These are phyloP conservation scores for Colletotrichum sp. DNA, from an alignment of 2,329 filamentous ascomycete species.

Conservation along the genomic window DNA sequence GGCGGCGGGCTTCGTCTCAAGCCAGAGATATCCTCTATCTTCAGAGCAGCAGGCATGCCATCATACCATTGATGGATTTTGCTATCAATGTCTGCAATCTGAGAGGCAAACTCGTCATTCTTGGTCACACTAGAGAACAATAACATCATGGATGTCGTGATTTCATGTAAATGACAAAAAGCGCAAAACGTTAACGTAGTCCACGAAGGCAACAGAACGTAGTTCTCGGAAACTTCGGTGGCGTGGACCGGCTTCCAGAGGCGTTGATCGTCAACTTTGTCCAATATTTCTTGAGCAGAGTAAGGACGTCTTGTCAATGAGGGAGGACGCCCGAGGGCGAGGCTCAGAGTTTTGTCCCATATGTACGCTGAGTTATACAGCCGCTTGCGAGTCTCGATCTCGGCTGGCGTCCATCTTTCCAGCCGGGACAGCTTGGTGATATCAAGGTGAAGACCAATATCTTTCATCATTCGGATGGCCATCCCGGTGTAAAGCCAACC, in stretches of 20 bases:
- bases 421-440: constrained; percentile 14
- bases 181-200: constrained; percentile 19
- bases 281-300: constrained; percentile 13
- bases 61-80: constrained; percentile 13
- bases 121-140: constrained; percentile 11
- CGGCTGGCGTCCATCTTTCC: constrained; percentile 23
- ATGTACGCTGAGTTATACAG: constrained; percentile 25
- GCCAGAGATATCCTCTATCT: not conserved
- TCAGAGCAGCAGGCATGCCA: not conserved
- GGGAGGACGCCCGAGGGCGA: constrained; percentile 21
- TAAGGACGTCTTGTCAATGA: constrained; percentile 10
- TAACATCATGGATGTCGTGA: constrained; percentile 24
- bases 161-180: constrained; percentile 19
- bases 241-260: constrained; percentile 18
- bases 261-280: constrained; percentile 21
- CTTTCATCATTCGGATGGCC: constrained; percentile 26
- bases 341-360: constrained; percentile 27
- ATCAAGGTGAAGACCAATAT: constrained; percentile 25
- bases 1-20: constrained; percentile 14
- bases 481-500: constrained; percentile 27
- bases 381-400: constrained; percentile 23
- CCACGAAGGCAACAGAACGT: not conserved
- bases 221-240: not conserved
- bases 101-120: not conserved
- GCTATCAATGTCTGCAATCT: constrained; percentile 5